Conservation (phyloP, 139 green algal species). For the Ulvella scutata region DNA sequence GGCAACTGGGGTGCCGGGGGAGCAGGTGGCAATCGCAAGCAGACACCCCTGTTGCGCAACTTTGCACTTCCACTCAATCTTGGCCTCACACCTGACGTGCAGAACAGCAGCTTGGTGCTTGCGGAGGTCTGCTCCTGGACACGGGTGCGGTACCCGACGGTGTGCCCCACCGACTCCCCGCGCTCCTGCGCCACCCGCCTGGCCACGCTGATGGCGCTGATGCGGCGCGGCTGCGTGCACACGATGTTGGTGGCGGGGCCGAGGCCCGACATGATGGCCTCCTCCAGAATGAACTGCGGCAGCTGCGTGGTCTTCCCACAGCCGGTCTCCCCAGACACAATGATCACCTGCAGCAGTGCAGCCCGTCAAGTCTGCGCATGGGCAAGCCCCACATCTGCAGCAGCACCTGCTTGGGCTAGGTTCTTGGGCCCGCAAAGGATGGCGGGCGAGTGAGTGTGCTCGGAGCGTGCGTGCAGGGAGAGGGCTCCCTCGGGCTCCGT, state of each 20-base stretch:
- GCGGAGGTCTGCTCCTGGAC: slow-evolving; percentile 37
- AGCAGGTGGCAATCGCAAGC: no score
- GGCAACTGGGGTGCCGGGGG: no score
- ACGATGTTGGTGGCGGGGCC: slow-evolving; percentile 8
- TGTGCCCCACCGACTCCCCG: slow-evolving; percentile 29
- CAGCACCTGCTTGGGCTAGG: no score
- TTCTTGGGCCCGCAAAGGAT: no score
- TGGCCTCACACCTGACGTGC: slow-evolving; percentile 50
- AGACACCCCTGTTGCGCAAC: neutral
- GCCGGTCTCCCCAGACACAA: slow-evolving; percentile 67
- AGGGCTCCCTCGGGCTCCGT: no score
- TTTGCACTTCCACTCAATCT: neutral
- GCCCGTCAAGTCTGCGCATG: no score
- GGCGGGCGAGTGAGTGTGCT: no score
- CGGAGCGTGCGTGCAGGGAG: no score
- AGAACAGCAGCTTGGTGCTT: slow-evolving; percentile 78
- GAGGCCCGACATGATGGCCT: slow-evolving; percentile 2
- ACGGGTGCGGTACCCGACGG: slow-evolving; percentile 29
- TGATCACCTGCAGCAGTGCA: slow-evolving; percentile 31
- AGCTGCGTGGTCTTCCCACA: slow-evolving; percentile 73
- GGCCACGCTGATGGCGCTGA: slow-evolving; percentile 45
- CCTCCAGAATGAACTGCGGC: slow-evolving; percentile 44
- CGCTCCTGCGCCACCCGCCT: slow-evolving; percentile 48
- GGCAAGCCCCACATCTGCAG: no score
- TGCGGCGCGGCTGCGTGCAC: slow-evolving; percentile 50